A percentile compares a stretch with the other conserved stretches of the same genome.
phyloP scores from a whole-genome alignment of 1,284 basidiomycete species.

The Stygiomarasmius scandens region DNA sequence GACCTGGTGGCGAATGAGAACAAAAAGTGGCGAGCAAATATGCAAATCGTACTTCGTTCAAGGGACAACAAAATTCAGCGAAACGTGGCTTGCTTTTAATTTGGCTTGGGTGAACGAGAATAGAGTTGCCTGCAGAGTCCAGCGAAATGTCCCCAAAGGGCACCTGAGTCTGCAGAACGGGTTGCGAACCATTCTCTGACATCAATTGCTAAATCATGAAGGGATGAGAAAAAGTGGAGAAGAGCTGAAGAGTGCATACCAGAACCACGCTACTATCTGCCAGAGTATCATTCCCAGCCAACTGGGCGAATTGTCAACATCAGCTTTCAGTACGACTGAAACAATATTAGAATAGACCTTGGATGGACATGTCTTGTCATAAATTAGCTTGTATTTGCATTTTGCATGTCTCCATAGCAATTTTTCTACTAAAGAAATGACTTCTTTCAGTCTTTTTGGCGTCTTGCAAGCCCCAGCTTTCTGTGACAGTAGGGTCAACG shows the following conservation, averaged over 20 bases:
- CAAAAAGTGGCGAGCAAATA: background rate
- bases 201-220: slow-evolving; percentile 60
- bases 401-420: slow-evolving; percentile 71
- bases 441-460: slow-evolving; percentile 67
- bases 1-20: slow-evolving; percentile 51
- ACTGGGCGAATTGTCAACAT: background rate
- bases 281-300: slow-evolving; percentile 34
- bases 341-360: slow-evolving; percentile 49
- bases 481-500: slow-evolving; percentile 29
- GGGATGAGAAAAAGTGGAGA: slow-evolving; percentile 1
- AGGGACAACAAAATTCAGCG: slow-evolving; percentile 71
- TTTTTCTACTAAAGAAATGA: slow-evolving; percentile 59
- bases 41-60: slow-evolving; percentile 53
- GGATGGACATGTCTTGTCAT: slow-evolving; percentile 71
- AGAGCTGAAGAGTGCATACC: slow-evolving; percentile 34
- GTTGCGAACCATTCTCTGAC: slow-evolving; percentile 62
- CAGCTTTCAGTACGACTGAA: background rate
- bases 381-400: slow-evolving; percentile 71
- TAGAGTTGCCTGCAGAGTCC: slow-evolving; percentile 50
- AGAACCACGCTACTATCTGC: slow-evolving; percentile 62
- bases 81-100: slow-evolving; percentile 72
- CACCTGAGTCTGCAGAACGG: slow-evolving; percentile 49
- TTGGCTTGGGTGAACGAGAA: slow-evolving; percentile 46
- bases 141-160: slow-evolving; percentile 41
- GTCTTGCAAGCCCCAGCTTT: slow-evolving; percentile 60